A percentile compares a stretch with the other conserved stretches of the same genome.
These are phyloP conservation scores for Garcia nutans DNA, from an alignment of 345 rosid genomes.

Conservation along the genomic window DNA sequence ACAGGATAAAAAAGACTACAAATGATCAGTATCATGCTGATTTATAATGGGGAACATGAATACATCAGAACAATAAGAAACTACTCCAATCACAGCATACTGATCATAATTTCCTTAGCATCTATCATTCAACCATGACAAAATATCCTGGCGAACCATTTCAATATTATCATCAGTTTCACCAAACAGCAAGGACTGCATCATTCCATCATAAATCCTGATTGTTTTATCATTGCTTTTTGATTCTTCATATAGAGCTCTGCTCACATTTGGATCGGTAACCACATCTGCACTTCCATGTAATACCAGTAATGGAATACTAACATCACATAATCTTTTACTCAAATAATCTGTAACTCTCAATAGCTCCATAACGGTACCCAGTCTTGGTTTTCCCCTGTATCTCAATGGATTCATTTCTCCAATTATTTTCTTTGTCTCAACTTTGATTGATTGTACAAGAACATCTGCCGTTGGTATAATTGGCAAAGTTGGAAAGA, in stretches of 20 bases:
- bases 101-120: constrained; percentile 25
- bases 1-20: too few species aligned
- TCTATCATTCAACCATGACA: constrained; percentile 63
- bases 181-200: constrained; percentile 88
- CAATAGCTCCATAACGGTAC: constrained; percentile 67
- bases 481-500: constrained; percentile 72
- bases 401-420: constrained; percentile 67
- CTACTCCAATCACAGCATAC: neutral
- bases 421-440: constrained; percentile 55
- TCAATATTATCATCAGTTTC: constrained; percentile 75
- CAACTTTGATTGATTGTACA: constrained; percentile 56
- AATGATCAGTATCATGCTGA: too few species aligned
- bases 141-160: constrained; percentile 57
- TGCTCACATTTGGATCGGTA: constrained; percentile 76
- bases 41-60: too few species aligned
- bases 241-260: constrained; percentile 50
- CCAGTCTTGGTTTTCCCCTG: constrained; percentile 72
- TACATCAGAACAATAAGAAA: too few species aligned
- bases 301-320: constrained; percentile 58
- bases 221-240: constrained; percentile 58
- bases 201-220: constrained; percentile 72
- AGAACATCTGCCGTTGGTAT: constrained; percentile 70
- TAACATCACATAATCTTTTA: constrained; percentile 45
- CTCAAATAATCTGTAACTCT: constrained; percentile 64
- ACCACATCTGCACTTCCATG: constrained; percentile 79